Percentiles rank a stretch among this genome's conserved stretches.
phyloP scores from a whole-genome alignment of 306 rosid genomes.

The Alnus glutinosa region DNA sequence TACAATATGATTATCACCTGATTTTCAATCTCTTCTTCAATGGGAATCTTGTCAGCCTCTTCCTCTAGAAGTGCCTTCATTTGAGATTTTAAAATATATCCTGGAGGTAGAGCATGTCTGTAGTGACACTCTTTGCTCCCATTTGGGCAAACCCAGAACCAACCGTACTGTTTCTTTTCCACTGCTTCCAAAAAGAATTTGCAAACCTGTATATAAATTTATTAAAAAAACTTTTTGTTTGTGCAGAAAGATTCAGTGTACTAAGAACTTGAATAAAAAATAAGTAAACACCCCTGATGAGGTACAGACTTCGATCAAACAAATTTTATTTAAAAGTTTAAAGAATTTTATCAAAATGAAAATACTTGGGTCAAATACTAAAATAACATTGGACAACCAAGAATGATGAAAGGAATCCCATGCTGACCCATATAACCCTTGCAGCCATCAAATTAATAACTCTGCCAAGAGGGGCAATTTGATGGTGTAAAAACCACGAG shows the following conservation, averaged over 20 bases:
- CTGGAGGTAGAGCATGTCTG: conserved; percentile 98
- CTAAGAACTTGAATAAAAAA: background rate
- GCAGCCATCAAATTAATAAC: background rate
- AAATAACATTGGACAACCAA: background rate
- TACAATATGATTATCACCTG: conserved; percentile 48
- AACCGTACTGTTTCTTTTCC: conserved; percentile 96
- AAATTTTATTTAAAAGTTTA: background rate
- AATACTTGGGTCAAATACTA: background rate
- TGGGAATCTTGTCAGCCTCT: conserved; percentile 66
- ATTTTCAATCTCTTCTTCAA: conserved; percentile 92
- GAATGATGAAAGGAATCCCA: background rate
- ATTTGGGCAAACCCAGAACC: conserved; percentile 95
- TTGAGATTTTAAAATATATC: conserved; percentile 91
- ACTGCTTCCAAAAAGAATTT: conserved; percentile 79
- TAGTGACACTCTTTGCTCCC: conserved; percentile 92
- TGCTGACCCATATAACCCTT: background rate
- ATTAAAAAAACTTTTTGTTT: background rate
- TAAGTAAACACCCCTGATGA: background rate
- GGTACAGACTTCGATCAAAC: background rate
- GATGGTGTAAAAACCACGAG: no score
- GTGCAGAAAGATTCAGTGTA: background rate
- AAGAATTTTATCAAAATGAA: background rate
- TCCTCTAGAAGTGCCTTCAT: conserved; percentile 93
- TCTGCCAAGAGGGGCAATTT: background rate
- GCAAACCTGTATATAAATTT: conserved; percentile 45